phyloP scores from a whole-genome alignment of 225 moss, liverwort and hornwort genomes.

The Rhytidiadelphus loreus region DNA sequence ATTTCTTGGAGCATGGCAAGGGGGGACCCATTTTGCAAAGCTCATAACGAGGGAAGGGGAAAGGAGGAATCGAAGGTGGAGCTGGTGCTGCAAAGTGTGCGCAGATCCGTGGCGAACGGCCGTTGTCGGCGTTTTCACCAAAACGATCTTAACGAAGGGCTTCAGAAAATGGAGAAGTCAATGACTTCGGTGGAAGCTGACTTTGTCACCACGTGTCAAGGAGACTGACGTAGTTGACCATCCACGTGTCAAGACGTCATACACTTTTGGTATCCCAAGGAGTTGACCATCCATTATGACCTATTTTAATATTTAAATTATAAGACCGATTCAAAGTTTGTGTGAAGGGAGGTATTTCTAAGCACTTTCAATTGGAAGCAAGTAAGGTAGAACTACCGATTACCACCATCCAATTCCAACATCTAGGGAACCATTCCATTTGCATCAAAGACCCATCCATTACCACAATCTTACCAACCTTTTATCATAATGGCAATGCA shows the following conservation, averaged over 20 bases:
- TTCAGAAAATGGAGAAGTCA: not conserved
- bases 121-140: not conserved
- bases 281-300: not conserved
- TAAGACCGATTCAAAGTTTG: too few relatives aligned
- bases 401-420: too few relatives aligned
- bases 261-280: not conserved
- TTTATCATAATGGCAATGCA: too few relatives aligned
- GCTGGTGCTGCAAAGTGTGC: not conserved
- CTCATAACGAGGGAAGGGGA: not conserved
- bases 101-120: not conserved
- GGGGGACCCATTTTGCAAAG: not conserved
- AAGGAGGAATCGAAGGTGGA: not conserved
- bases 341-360: too few relatives aligned
- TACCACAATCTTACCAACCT: too few relatives aligned
- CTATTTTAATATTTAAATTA: too few relatives aligned
- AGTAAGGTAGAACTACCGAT: too few relatives aligned
- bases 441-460: too few relatives aligned
- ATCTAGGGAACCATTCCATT: too few relatives aligned
- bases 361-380: too few relatives aligned
- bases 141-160: not conserved
- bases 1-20: constrained; percentile 68
- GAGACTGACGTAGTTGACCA: not conserved
- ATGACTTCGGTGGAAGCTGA: not conserved
- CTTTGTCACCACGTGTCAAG: not conserved
- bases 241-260: not conserved